Evolutionary conservation across 768 basidiomycete genomes (phyloP).

Genomic region (Russula virescens): DNA sequence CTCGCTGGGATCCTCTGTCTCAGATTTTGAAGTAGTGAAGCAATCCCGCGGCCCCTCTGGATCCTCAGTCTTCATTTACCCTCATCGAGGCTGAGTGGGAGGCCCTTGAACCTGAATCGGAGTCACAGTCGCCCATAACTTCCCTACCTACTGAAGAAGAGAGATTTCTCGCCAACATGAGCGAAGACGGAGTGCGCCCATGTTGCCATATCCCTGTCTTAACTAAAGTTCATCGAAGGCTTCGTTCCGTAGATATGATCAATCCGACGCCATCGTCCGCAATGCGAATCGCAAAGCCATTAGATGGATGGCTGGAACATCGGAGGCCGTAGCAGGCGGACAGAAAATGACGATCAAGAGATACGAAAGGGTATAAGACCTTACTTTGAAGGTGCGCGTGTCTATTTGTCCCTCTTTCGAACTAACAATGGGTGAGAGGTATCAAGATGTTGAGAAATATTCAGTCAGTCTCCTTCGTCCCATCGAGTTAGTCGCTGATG

Average conservation of each 20-base stretch:
- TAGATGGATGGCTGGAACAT: constrained; percentile 45
- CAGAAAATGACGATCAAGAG: constrained; percentile 38
- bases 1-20: neutral
- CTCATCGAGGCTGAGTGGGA: constrained; percentile 5
- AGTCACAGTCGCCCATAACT: neutral
- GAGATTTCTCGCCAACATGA: constrained; percentile 15
- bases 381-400: constrained; percentile 31
- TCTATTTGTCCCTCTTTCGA: neutral
- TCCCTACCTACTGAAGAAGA: constrained; percentile 17
- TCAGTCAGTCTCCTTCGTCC: constrained; percentile 33
- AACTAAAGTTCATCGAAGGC: neutral
- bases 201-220: neutral
- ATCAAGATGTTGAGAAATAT: constrained; percentile 46
- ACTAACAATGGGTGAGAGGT: constrained; percentile 45
- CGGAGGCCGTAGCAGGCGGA: constrained; percentile 38
- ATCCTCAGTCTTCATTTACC: constrained; percentile 5
- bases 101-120: neutral
- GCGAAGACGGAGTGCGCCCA: constrained; percentile 14
- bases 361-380: constrained; percentile 37
- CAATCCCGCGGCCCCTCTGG: neutral
- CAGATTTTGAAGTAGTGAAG: neutral
- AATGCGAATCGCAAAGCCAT: constrained; percentile 24
- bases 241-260: constrained; percentile 47
- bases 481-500: neutral
- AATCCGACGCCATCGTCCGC: constrained; percentile 41